Percentiles rank a stretch among this genome's conserved stretches.
These are phyloP conservation scores for Ascochyta rabiei DNA, from an alignment of 2,329 filamentous ascomycete species.

Conservation along the genomic window DNA sequence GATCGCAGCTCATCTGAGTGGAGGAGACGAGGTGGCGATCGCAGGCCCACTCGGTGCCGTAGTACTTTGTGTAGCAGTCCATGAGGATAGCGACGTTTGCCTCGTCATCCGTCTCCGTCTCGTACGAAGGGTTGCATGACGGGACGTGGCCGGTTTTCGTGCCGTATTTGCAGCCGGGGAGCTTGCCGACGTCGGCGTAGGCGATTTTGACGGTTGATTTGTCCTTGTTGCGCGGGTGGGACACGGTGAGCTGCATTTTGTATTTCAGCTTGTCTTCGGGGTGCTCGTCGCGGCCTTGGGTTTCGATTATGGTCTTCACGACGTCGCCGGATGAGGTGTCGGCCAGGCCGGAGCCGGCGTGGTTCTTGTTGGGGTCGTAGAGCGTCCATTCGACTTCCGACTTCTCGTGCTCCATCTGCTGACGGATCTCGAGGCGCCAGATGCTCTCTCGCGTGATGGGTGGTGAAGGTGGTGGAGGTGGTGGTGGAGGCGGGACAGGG, in stretches of 20 bases:
- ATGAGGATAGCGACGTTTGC: background rate
- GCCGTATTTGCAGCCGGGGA: background rate
- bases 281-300: background rate
- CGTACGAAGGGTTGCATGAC: background rate
- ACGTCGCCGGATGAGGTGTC: background rate
- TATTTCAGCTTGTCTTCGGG: background rate
- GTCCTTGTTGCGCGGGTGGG: background rate
- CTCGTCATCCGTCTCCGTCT: slow-evolving; percentile 5
- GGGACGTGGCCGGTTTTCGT: background rate
- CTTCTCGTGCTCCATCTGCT: slow-evolving; percentile 17
- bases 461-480: background rate
- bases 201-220: background rate
- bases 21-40: background rate
- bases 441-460: background rate
- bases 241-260: background rate
- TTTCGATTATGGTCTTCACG: background rate
- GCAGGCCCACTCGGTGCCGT: background rate
- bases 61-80: background rate
- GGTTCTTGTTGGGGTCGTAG: slow-evolving; percentile 21
- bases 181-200: background rate
- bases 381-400: slow-evolving; percentile 23
- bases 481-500: background rate
- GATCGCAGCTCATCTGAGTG: background rate
- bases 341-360: background rate
- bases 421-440: slow-evolving; percentile 21